Evolutionary conservation across 176 grass and related monocot species (phyloP).

Genomic region (Oryza meyeriana): DNA sequence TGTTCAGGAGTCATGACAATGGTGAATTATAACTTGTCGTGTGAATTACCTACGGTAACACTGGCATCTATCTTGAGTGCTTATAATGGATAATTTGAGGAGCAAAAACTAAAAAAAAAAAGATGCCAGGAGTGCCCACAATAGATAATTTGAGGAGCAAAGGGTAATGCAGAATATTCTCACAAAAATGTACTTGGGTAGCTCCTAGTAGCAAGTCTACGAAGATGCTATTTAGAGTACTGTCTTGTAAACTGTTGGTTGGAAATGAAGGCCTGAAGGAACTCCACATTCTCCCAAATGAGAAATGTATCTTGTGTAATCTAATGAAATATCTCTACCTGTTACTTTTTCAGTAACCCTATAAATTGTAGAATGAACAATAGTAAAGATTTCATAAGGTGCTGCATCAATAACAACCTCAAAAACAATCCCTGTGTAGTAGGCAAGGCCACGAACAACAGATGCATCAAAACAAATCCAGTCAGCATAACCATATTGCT

Average conservation of each 20-base stretch:
- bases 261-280: background rate
- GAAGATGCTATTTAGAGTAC: background rate
- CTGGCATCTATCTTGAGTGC: background rate
- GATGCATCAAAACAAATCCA: slow-evolving; percentile 96
- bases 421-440: slow-evolving; percentile 97
- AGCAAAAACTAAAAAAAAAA: background rate
- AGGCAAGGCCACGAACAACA: slow-evolving; percentile 90
- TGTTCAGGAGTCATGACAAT: background rate
- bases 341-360: background rate
- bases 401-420: slow-evolving; percentile 42
- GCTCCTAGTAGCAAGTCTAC: background rate
- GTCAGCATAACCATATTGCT: slow-evolving; percentile 77
- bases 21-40: background rate
- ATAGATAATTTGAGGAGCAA: background rate
- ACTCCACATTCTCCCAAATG: background rate
- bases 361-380: background rate
- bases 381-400: background rate
- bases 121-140: background rate
- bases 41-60: background rate
- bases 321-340: background rate
- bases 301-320: background rate
- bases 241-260: background rate
- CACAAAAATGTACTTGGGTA: background rate
- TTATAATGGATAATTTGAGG: background rate
- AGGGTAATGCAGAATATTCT: background rate